Base-by-base conservation (phyloP, 495 filamentous ascomycete genomes). In the Aspergillus baeticus region DNA sequence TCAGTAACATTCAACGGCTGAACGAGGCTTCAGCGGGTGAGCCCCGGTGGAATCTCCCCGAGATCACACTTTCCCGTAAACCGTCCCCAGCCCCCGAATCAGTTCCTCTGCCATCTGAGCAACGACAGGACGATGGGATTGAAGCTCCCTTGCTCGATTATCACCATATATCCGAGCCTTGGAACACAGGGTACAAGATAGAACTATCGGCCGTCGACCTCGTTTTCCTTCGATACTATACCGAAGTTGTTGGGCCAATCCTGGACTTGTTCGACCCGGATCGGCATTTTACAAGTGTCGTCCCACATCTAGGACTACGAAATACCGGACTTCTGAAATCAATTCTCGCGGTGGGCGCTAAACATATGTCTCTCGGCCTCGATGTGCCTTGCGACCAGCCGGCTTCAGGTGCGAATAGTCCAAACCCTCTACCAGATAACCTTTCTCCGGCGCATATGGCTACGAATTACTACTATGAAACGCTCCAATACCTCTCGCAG, bases 401-500 rank as follows among this genome's bases (percentile, higher is more conserved):
- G n/a, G 20, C 49, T 29, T 8, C 26, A 3, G n/a, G n/a, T n/a
- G n/a, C n/a, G n/a, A 23, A 10, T 26, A 48, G 26, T 29, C 45
- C 38, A 15, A 21, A 42, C 8, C 47, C 58, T 21, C 20, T 29
- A 29, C 4, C 26, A 29, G 26, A 29, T 8, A 3, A 29, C 7
- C 42, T 36, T 31, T 17, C 10, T 15, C 22, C 52, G 22, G 21
- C 47, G 22, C 55, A 31, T 33, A 55, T 48, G 53, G 53, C 53
- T 0, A 48, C 53, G 33, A 49, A 63, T 10, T 63, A 63, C 31
- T 63, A 69, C 59, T 69, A 62, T 15, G 45, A 48, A 54, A 47
- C 54, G 10, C 54, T 56, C 2, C 55, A 64, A 26, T 64, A 64
- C 20, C 61, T 67, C 56, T 69, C 61, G 14, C 58, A 38, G 57